Evolutionary conservation across 495 filamentous ascomycete species (phyloP).

Genomic region (Penicillium tannophilum): DNA sequence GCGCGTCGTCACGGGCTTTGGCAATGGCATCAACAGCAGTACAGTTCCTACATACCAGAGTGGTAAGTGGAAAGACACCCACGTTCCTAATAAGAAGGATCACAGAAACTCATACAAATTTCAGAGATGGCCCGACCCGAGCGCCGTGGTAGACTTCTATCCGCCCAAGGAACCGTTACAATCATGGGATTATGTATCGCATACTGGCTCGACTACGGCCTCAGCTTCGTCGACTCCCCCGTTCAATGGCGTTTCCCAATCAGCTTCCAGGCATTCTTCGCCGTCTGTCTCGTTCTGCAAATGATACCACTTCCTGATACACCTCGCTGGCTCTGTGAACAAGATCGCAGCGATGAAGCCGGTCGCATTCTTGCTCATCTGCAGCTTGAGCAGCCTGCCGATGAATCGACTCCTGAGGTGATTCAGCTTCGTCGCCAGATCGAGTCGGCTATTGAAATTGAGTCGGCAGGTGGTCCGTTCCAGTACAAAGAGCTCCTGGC

Average conservation of each 20-base stretch:
- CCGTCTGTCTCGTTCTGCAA: constrained; percentile 53
- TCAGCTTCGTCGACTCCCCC: constrained; percentile 49
- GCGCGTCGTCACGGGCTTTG: constrained; percentile 50
- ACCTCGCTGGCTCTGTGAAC: constrained; percentile 55
- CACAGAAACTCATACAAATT: background rate
- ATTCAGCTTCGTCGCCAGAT: constrained; percentile 32
- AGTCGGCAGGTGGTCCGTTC: constrained; percentile 40
- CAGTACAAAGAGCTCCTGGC: constrained; percentile 39
- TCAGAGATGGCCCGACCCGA: constrained; percentile 54
- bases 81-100: background rate
- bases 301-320: constrained; percentile 67
- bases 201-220: constrained; percentile 61
- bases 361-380: constrained; percentile 52
- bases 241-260: constrained; percentile 60
- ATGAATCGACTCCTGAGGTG: constrained; percentile 22
- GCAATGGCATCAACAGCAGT: constrained; percentile 53
- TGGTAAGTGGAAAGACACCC: constrained; percentile 18
- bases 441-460: constrained; percentile 38
- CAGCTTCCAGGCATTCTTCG: constrained; percentile 61
- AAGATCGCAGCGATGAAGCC: constrained; percentile 54
- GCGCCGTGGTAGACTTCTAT: constrained; percentile 62
- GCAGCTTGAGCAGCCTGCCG: constrained; percentile 20
- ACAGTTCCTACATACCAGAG: constrained; percentile 56
- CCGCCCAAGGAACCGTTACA: constrained; percentile 47
- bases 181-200: constrained; percentile 46